A percentile compares a stretch with the other conserved stretches of the same genome.
Evolutionary conservation across 352 stramenopile species (phyloP).

Genomic region (Globisporangium radiosum): DNA sequence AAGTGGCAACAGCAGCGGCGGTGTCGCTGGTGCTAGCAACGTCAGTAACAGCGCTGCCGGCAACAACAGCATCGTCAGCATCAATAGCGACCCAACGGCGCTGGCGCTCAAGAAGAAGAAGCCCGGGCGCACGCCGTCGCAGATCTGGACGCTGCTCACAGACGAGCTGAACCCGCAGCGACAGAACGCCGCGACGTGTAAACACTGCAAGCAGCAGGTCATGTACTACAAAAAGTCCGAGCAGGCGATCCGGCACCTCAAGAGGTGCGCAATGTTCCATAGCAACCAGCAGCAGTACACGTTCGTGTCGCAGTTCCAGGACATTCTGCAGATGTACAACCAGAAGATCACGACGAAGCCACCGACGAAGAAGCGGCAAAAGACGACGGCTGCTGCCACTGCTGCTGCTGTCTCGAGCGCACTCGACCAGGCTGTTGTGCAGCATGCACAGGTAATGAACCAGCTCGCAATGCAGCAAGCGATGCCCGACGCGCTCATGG

Average conservation of each 20-base stretch:
- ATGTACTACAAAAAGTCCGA: slow-evolving; percentile 87
- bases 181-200: slow-evolving; percentile 67
- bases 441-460: slow-evolving; percentile 65
- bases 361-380: slow-evolving; percentile 57
- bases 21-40: neutral
- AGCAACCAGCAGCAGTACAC: slow-evolving; percentile 76
- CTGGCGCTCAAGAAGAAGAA: slow-evolving; percentile 67
- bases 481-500: slow-evolving; percentile 62
- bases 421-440: slow-evolving; percentile 43
- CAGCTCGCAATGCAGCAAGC: slow-evolving; percentile 71
- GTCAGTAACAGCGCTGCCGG: neutral
- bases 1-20: neutral
- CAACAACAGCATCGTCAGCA: neutral
- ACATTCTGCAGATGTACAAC: slow-evolving; percentile 78
- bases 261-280: slow-evolving; percentile 76
- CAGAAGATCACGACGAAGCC: slow-evolving; percentile 73
- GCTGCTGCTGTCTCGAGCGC: slow-evolving; percentile 18
- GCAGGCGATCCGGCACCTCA: slow-evolving; percentile 76
- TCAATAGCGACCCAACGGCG: neutral
- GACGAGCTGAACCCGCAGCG: slow-evolving; percentile 75
- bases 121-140: slow-evolving; percentile 46
- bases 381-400: slow-evolving; percentile 15
- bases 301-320: slow-evolving; percentile 75
- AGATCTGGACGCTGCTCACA: slow-evolving; percentile 80
- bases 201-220: slow-evolving; percentile 83